Base-by-base conservation (phyloP, 768 basidiomycete genomes). In the Mycena vulgaris region DNA sequence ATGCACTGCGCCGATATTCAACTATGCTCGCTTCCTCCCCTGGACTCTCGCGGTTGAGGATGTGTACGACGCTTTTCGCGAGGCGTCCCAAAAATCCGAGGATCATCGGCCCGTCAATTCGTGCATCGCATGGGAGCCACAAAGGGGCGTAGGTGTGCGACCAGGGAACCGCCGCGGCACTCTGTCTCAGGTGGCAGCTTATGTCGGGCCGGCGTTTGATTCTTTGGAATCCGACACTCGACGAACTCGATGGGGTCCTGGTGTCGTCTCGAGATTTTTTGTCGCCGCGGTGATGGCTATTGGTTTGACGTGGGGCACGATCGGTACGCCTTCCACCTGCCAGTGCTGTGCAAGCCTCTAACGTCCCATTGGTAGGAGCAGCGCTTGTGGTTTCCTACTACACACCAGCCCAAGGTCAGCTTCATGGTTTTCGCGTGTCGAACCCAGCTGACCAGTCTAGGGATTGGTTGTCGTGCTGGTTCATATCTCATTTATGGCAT, bases 391-490 rank as follows among this genome's bases (percentile, higher is more conserved):
- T 73, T 5, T 60, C 74, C 6, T 74, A 55, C 28, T 74, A 66
- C n/a, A 75, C 75, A 13, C 75, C 75, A 9, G 66, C 73, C 5
- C 48, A 63, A 62, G 76, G 74, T 73, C 1, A 19, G 39, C 45
- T 48, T 21, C 35, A 13, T 5, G 2, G 13, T 53, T 4, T 27
- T 37, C 3, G 31, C 8, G 17, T 27, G 31, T 23, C 16, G 14
- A 23, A 27, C 11, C 37, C 23, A 1, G 40, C 40, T 53, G 1
- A 40, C 21, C 27, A 25, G 53, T 58, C 0, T 45, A 81, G 81
- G 82, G 37, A 71, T 83, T 33, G 80, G 78, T 3, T 82, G 82
- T 62, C 78, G 80, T 9, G 78, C 78, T 14, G 78, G 73, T 0
- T 66, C 74, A 17, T 82, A 78, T 61, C 25, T 82, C 1, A 30